Evolutionary conservation across 257 asterid genomes (phyloP), one percentile per base, ranked within the genome.

Genomic region (Nicotiana attenuata): DNA sequence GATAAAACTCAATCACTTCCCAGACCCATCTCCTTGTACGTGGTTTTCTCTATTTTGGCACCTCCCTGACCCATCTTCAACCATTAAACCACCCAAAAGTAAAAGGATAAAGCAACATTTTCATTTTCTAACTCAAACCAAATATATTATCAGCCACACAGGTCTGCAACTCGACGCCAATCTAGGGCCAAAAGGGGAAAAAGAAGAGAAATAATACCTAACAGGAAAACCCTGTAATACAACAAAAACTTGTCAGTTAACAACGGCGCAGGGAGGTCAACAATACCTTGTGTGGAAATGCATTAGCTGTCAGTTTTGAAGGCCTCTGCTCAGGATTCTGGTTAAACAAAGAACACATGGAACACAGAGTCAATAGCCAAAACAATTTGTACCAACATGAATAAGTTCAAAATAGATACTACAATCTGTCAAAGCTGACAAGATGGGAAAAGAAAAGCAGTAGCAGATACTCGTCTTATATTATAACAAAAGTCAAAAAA

Each of bases 221-320:
- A 47, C 13, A 11, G 57, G 33, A 20, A 69, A 41, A 20, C 7
- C 3, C 20, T 69, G n/a, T 0, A 8, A 69, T 69, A 56, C 77
- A 69, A 2, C 20, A 5, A 41, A 20, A 41, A 41, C 33, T 20
- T 41, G 20, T 69, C 33, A 69, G 20, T 38, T 69, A 41, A 69
- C 29, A 65, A 71, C 22, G 17, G 61, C 41, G 29, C 61, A 47
- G 61, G 50, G 29, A 24, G 61, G 17, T 47, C 41, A 73, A 4
- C 24, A 73, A 84, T 82, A 93, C 98, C 99, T 96, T 91, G 67
- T 85, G 80, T 80, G 89, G 87, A 83, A 93, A 94, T 65, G 90
- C 87, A 86, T 92, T 90, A 53, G 84, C 81, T 31, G 90, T 88
- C 50, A 93, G 90, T 84, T 86, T 93, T 47, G 85, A 87, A 31